Evolutionary conservation across 2,329 filamentous ascomycete species (phyloP), one percentile per base, ranked within the genome.

Genomic region (Fusarium verrucosum): DNA sequence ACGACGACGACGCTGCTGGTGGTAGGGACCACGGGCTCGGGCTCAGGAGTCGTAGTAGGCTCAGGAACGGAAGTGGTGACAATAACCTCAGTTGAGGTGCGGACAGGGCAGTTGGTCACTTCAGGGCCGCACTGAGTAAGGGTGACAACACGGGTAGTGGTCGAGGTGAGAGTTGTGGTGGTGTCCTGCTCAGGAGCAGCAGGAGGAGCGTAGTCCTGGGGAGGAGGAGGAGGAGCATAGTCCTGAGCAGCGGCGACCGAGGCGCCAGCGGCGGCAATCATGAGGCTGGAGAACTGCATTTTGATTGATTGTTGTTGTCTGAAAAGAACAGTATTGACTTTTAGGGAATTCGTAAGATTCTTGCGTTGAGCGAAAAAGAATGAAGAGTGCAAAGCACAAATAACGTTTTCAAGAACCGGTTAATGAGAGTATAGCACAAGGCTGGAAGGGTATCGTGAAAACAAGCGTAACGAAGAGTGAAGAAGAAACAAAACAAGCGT

Each of bases 101-200:
- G 56, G 25, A 59, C 45, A 30, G 56, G 56, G 54, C 56, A 59
- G 55, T 59, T 14, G 23, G 56, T 59, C 54, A 59, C 54, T n/a
- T 54, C 59, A 38, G 80, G 77, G 72, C 79, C 76, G 77, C 82
- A 83, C 70, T 75, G 68, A 55, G 82, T 84, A 71, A 84, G 75
- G 71, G 81, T 84, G 63, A 80, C 56, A 46, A 78, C 79, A 66
- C 72, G 73, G 51, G 79, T 81, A 50, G 75, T 75, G 54, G 82
- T 84, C 16, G 78, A 78, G 52, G 82, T 84, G 56, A 76, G 49
- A 11, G 76, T 78, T 54, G 77, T 78, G 59, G 77, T 78, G 59
- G 77, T 82, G 58, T 37, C 46, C 33, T 30, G 46, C 37, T 13
- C 28, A 47, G 55, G 16, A 49, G 55, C 32, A 47, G 23, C 23